Conservation (phyloP, 2,329 filamentous ascomycete genomes). For the Penicillium aurantiogriseum region DNA sequence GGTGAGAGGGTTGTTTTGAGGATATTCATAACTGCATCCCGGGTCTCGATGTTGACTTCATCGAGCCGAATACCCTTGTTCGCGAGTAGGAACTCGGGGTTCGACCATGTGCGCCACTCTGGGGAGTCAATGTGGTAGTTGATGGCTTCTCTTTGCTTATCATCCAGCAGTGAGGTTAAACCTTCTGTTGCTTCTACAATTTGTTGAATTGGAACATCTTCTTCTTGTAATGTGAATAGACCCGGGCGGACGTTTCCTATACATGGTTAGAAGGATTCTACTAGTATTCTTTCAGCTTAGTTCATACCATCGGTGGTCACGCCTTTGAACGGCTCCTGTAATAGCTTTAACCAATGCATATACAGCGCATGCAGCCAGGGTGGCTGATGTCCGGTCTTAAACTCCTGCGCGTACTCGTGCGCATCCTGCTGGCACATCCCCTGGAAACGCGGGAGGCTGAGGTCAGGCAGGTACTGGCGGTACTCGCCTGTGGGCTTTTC, state of each 20-base stretch:
- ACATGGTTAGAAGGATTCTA: conserved; percentile 1
- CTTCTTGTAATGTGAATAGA: conserved; percentile 62
- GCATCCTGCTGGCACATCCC: conserved; percentile 62
- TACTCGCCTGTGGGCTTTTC: conserved; percentile 44
- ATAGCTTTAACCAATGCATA: conserved; percentile 57
- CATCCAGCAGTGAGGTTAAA: conserved; percentile 49
- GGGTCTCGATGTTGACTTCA: conserved; percentile 51
- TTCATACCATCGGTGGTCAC: conserved; percentile 64
- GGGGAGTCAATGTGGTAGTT: conserved; percentile 65
- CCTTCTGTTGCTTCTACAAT: conserved; percentile 55
- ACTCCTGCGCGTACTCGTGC: conserved; percentile 60
- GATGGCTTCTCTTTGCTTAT: conserved; percentile 51
- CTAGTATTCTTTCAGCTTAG: background rate
- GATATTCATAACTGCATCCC: conserved; percentile 55
- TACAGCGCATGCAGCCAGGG: conserved; percentile 67
- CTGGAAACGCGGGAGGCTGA: conserved; percentile 60
- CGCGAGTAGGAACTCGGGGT: conserved; percentile 70
- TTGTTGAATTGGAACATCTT: conserved; percentile 57
- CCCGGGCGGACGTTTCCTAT: conserved; percentile 52
- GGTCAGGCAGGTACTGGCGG: conserved; percentile 62
- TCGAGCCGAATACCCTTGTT: conserved; percentile 70
- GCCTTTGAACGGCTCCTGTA: conserved; percentile 66
- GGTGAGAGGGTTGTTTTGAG: conserved; percentile 61
- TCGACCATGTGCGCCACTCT: conserved; percentile 70
- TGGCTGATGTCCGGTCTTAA: conserved; percentile 58